Evolutionary conservation across 2,329 filamentous ascomycete genomes (phyloP), one percentile per base, ranked within the genome.

Genomic region (Fusarium algeriense): DNA sequence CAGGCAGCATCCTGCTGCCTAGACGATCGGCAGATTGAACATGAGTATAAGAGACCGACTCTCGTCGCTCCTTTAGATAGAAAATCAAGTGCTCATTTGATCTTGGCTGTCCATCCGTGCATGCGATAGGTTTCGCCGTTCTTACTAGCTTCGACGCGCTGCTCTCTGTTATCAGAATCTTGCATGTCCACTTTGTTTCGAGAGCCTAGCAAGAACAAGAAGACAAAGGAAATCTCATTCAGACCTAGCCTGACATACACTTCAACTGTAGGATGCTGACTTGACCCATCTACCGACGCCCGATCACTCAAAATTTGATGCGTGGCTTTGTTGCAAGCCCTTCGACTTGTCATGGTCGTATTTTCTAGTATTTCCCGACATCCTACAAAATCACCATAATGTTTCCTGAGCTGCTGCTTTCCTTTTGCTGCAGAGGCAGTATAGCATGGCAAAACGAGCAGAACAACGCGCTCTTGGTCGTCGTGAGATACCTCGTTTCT

Each of bases 401-500:
- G 34, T 15, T 14, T 3, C 34, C 5, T 6, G 12, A 13, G 13
- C 34, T 15, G 14, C 34, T 35, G 34, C 23, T 14, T 35, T 35
- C 34, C 14, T 14, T 14, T 35, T 5, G 34, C 34, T 35, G 34
- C 15, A 35, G 34, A 35, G 13, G 15, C 34, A 15, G 34, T 35
- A 35, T 14, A 35, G 34, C 34, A 35, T 35, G 34, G 13, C 34
- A 35, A 15, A 15, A 35, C 23, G 23, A 46, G 23, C 49, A 60
- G 23, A 49, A 15, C 40, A 73, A 23, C 38, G 70, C 67, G 71
- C 58, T 63, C 56, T 46, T 52, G 45, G 44, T 59, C 60, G 59
- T 49, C 58, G 57, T 60, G 48, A 34, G 52, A 48, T 70, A 68
- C 58, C 58, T 64, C 56, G 59, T 28, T 67, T 66, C 58, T 65